Evolutionary conservation across 352 stramenopile species (phyloP), one percentile per base, ranked within the genome.

Genomic region (Globisporangium yorkense): DNA sequence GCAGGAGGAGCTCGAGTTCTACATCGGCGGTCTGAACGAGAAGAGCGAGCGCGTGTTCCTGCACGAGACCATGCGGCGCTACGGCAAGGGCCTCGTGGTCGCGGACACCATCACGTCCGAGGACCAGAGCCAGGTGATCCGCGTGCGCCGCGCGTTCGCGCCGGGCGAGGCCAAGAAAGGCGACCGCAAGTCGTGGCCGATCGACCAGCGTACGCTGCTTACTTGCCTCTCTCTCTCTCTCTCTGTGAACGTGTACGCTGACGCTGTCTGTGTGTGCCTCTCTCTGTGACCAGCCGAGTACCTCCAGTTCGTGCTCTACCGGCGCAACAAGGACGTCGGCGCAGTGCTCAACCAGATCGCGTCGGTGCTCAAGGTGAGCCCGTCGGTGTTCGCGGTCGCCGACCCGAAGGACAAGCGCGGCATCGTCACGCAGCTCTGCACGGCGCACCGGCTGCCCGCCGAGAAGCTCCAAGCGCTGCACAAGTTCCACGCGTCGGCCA

Each of bases 331-430:
- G 66, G 96, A 99, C 63, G 98, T 94, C 13, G 82, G 88, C 20
- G 92, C 78, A 18, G 76, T 89, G 27, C 84, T 96, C 67, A 76
- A 84, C 49, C 85, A 94, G 61, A 56, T 97, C 13, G 77, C 75
- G 31, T 87, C 87, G n/a, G 70, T 77, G 13, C 69, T 96, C 61
- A 77, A 84, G 21, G 54, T 89, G 31, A 89, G 78, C 50, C 68
- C 83, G 13, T 81, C 83, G 37, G 61, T 74, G 21, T 91, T 98
- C 56, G 87, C 78, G 47, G 98, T 96, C 71, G 94, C 95, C 21
- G 96, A 96, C 18, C 98, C 97, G 48, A 99, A 99, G 64, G 96
- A 99, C 74, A 98, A 98, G 74, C 81, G 96, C 39, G 96, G 90
- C 9, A 89, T 98, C 54, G 98, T 96, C 16, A 93, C 90, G 40